phyloP scores from a whole-genome alignment of 345 rosid species.

The Citrus hindsii region DNA sequence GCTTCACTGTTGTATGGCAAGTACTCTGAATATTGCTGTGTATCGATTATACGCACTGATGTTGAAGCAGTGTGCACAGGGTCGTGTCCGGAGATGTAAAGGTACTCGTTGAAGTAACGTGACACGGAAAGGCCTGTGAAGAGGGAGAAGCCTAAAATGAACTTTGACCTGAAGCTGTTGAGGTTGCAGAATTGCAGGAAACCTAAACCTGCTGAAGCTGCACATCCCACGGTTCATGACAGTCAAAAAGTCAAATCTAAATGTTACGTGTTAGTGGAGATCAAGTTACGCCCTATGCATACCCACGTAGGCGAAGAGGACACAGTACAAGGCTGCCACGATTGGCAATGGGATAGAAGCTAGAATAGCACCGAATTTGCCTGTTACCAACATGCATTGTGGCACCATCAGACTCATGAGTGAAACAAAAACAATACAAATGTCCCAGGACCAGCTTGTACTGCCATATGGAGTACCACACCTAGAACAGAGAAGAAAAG shows the following conservation, averaged over 20 bases:
- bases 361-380: conserved; percentile 85
- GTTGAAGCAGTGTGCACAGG: conserved; percentile 66
- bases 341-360: conserved; percentile 89
- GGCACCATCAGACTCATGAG: not conserved
- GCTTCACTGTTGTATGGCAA: not conserved
- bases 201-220: conserved; percentile 83
- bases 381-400: conserved; percentile 32
- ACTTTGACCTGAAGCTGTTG: conserved; percentile 83
- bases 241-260: not conserved
- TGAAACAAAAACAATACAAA: not conserved
- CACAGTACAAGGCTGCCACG: conserved; percentile 76
- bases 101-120: conserved; percentile 68
- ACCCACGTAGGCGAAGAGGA: conserved; percentile 85
- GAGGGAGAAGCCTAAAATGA: conserved; percentile 75
- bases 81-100: conserved; percentile 52
- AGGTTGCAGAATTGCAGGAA: conserved; percentile 84
- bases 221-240: conserved; percentile 18
- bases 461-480: conserved; percentile 7
- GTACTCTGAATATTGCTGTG: not conserved
- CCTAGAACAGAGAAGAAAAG: conserved; percentile 87
- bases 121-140: conserved; percentile 83
- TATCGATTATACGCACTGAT: conserved; percentile 37
- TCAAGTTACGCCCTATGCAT: conserved; percentile 14
- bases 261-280: not conserved
- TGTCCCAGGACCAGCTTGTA: not conserved